Conservation (phyloP, 257 asterid species). For the Scutellaria baicalensis region DNA sequence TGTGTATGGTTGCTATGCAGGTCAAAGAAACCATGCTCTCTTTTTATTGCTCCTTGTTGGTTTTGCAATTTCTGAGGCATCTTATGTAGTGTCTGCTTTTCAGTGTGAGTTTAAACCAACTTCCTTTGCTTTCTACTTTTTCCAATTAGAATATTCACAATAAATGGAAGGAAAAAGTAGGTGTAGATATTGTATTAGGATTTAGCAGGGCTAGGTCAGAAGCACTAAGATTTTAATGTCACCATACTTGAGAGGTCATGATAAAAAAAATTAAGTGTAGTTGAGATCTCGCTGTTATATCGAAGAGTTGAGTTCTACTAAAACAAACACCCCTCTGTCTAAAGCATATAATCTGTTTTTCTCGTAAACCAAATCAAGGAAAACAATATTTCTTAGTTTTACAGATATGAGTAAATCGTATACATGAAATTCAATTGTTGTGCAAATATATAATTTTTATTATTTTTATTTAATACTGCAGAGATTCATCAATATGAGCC, state of each 20-base stretch:
- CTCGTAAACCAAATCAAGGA: neutral
- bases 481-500: neutral
- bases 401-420: neutral
- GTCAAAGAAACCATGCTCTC: conserved; percentile 39
- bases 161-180: neutral
- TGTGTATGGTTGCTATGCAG: conserved; percentile 25
- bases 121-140: neutral
- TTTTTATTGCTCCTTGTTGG: conserved; percentile 37
- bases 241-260: neutral
- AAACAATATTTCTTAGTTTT: neutral
- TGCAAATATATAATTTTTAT: neutral
- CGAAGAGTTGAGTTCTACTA: neutral
- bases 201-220: neutral
- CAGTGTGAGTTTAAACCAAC: conserved; percentile 33
- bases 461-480: neutral
- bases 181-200: neutral
- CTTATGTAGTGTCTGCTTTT: conserved; percentile 30
- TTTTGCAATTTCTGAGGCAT: conserved; percentile 34
- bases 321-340: neutral
- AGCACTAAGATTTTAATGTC: neutral
- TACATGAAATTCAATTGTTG: neutral
- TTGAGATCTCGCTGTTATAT: neutral
- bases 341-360: neutral
- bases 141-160: neutral
- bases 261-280: neutral